Conservation (phyloP, 2,329 filamentous ascomycete genomes). For the Botrytis deweyae region DNA sequence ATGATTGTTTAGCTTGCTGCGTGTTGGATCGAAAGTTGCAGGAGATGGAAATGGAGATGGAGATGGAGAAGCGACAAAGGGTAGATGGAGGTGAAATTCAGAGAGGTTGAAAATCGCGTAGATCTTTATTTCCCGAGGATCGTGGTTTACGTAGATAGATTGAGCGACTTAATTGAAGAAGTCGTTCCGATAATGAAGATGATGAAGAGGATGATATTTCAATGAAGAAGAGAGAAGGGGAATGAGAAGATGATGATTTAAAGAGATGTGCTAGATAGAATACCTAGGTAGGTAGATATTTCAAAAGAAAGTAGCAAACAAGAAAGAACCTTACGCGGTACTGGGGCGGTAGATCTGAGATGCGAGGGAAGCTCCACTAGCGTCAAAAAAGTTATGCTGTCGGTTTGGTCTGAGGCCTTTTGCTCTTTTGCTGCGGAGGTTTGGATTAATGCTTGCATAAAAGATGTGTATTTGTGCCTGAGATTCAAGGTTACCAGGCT, state of each 20-base stretch:
- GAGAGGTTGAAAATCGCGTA: not conserved
- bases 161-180: not conserved
- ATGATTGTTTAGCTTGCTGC: not conserved
- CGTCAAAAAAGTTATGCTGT: not conserved
- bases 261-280: not conserved
- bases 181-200: not conserved
- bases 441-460: not conserved
- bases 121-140: conserved; percentile 14
- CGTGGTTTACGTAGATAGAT: not conserved
- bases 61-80: not conserved
- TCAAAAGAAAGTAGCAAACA: not conserved
- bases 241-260: not conserved
- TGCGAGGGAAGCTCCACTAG: conserved; percentile 3
- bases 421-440: too few relatives aligned
- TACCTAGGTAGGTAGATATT: not conserved
- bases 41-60: not conserved
- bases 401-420: not conserved
- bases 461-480: not conserved
- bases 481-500: not conserved
- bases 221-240: not conserved
- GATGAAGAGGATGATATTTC: not conserved
- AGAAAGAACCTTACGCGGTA: conserved; percentile 10
- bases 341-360: conserved; percentile 6
- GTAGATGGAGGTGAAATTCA: not conserved
- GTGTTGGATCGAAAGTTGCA: conserved; percentile 7